Evolutionary conservation across 2,329 filamentous ascomycete species (phyloP).

Genomic region (Calonectria honghensis): DNA sequence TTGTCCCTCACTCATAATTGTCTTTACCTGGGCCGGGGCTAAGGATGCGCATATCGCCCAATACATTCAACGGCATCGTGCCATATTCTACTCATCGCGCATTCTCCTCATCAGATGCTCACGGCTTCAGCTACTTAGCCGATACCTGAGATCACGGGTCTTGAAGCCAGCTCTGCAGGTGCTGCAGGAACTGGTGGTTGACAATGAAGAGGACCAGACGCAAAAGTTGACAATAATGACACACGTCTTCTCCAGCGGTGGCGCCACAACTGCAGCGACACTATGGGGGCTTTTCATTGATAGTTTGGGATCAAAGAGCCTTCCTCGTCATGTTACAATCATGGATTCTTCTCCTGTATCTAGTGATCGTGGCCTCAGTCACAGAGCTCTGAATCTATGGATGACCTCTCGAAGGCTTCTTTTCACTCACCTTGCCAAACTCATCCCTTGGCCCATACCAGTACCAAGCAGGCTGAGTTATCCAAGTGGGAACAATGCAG

Average conservation of each 20-base stretch:
- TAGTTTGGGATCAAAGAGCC: neutral
- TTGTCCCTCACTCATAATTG: neutral
- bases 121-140: neutral
- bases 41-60: neutral
- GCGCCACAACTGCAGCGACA: neutral
- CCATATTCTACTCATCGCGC: neutral
- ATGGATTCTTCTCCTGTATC: neutral
- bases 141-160: neutral
- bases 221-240: neutral
- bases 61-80: neutral
- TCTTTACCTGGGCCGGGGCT: neutral
- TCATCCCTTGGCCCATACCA: neutral
- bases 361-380: neutral
- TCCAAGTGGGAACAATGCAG: neutral
- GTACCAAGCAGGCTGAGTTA: neutral
- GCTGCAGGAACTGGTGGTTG: neutral
- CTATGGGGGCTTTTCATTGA: neutral
- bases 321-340: neutral
- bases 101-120: neutral
- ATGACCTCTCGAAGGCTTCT: neutral
- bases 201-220: neutral
- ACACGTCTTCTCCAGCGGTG: neutral
- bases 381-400: neutral
- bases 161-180: neutral
- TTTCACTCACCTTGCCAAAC: neutral